Conservation (phyloP, 805 yeast genomes). For the Sugiyamaella lignohabitans region DNA sequence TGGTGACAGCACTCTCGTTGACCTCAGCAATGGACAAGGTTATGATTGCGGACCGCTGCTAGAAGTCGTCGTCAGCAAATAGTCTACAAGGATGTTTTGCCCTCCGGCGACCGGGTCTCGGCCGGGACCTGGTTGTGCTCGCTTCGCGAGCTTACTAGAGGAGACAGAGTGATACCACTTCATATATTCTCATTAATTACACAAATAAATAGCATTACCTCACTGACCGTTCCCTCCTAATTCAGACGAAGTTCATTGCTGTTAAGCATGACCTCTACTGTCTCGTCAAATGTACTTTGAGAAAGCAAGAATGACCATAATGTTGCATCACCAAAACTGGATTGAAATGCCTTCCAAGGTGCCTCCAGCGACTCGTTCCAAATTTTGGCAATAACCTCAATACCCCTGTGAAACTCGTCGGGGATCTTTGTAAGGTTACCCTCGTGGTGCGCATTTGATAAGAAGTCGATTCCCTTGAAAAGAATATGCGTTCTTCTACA, state of each 20-base stretch:
- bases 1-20: slow-evolving; percentile 60
- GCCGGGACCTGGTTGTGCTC: background rate
- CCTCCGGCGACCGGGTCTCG: background rate
- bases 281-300: background rate
- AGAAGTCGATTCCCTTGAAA: slow-evolving; percentile 5
- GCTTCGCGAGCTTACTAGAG: slow-evolving; percentile 1
- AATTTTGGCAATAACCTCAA: background rate
- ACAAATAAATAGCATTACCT: too few species aligned
- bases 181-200: too few species aligned
- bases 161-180: too few species aligned
- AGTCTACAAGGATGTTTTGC: background rate
- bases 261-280: background rate
- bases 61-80: slow-evolving; percentile 50
- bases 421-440: background rate
- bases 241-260: too few species aligned
- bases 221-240: too few species aligned
- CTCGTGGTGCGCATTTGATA: background rate
- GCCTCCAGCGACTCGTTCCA: background rate
- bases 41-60: slow-evolving; percentile 64
- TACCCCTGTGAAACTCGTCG: background rate
- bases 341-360: background rate
- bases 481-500: slow-evolving; percentile 4
- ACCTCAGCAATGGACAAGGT: slow-evolving; percentile 56
- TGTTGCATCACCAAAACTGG: background rate
- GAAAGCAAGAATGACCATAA: background rate